These are phyloP conservation scores for Linnemannia zychae DNA, from an alignment of 192 early-diverging fungal species.

Conservation along the genomic window DNA sequence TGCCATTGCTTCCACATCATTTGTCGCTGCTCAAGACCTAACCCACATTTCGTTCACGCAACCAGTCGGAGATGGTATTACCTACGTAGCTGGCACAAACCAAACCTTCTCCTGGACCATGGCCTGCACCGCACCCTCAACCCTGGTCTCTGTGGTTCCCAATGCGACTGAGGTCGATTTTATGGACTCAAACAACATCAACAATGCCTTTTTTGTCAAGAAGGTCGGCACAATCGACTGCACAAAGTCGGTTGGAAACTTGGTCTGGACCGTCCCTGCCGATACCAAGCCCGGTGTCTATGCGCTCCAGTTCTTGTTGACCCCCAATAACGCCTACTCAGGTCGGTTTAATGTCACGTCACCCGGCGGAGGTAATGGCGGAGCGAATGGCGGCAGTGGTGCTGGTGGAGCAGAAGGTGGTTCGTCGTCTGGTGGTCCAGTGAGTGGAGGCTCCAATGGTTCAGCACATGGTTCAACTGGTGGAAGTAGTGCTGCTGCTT, in stretches of 20 bases:
- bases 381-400: not conserved
- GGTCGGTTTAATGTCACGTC: slow-evolving; percentile 51
- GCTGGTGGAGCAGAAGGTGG: not conserved
- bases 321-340: slow-evolving; percentile 44
- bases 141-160: slow-evolving; percentile 27
- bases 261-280: slow-evolving; percentile 54
- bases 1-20: not conserved
- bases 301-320: slow-evolving; percentile 38
- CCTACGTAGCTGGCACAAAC: slow-evolving; percentile 41
- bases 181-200: slow-evolving; percentile 51
- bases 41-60: slow-evolving; percentile 55
- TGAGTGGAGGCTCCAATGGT: not conserved
- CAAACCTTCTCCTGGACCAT: slow-evolving; percentile 54
- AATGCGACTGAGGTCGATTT: slow-evolving; percentile 50
- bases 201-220: slow-evolving; percentile 52
- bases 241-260: slow-evolving; percentile 42
- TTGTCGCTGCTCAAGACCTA: slow-evolving; percentile 20
- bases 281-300: slow-evolving; percentile 55
- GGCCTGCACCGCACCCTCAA: slow-evolving; percentile 31
- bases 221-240: slow-evolving; percentile 56
- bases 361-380: not conserved
- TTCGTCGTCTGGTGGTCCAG: not conserved
- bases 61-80: slow-evolving; percentile 47
- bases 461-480: not conserved
- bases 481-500: not conserved